Evolutionary conservation across 148 eudicot species (phyloP), one percentile per base, ranked within the genome.

Genomic region (Polygonum maritimum): DNA sequence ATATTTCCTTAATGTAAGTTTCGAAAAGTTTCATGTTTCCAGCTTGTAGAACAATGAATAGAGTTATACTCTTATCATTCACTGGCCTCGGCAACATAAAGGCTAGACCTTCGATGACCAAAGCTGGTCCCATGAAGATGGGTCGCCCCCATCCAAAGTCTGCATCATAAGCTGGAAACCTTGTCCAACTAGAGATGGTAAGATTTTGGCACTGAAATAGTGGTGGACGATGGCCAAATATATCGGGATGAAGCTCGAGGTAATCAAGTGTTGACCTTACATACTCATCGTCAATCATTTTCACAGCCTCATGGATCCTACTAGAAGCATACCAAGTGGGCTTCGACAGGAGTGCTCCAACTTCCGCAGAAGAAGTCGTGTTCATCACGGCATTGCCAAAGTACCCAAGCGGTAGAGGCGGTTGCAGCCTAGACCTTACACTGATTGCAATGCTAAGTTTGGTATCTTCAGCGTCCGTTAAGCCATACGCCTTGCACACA

Each of bases 91-190:
- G 57, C 18, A 14, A 51, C n/a, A 51, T 2, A 15, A 2, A 51
- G 2, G 19, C 15, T 5, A 15, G 1, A 4, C 57, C 57, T 14
- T 51, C 57, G 18, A 51, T 3, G 18, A 51, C 12, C n/a, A 19
- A 19, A 51, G 6, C 36, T 0, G 65, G 65, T 31, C 75, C 75
- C 5, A 12, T 7, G 9, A 63, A 52, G 4, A 38, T 10, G 33
- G 80, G 80, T 22, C 7, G 9, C 10, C 83, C 83, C 77, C 79
- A 77, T 19, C 83, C 83, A 31, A 81, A 76, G 31, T 78, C 78
- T 1, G 21, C 48, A 13, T 70, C 76, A 5, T 63, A 36, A 8
- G 48, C 3, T 2, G 79, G 76, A 10, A 76, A 1, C 45, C 54
- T 49, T 0, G 33, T 74, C 76, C 82, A 80, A 11, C 62, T 54